Base-by-base conservation (phyloP, 257 asterid genomes). In the Nicotiana attenuata region DNA sequence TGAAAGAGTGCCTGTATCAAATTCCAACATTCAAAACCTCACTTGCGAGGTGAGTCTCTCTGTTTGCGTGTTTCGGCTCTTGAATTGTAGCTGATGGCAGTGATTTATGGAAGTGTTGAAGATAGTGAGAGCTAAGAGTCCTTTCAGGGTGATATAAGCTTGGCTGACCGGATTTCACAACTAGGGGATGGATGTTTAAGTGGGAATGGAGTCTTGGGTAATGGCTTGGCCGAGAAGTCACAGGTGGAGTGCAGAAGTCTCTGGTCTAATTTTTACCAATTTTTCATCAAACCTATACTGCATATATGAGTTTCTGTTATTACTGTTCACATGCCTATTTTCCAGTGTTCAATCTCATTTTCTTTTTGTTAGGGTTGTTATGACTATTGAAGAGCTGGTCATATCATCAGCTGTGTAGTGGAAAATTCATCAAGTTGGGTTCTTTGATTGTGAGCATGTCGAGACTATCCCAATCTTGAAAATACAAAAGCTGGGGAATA, bases 61-160 rank as follows among this genome's bases (percentile, higher is more conserved):
- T 64, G 83, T 80, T 47, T 24, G 60, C 26, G 57, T 61, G 82
- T 63, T 64, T 20, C 17, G 50, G 50, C 24, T 52, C 75, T 35
- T 35, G 63, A 38, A 8, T 29, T 65, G 83, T 64, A 55, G 29
- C 64, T 50, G 75, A 41, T n/a, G 56, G 41, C 26, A 53, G 38
- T 53, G 28, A 80, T 80, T 38, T 80, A 38, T 80, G 76, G 47
- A 67, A 63, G 22, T 80, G 69, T 59, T 31, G 60, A 80, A 64
- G 61, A 19, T 65, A 65, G 77, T 65, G 60, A 41, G 77, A 80
- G 61, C 41, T 26, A 80, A 28, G 83, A 64, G 65, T 65, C 77
- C 77, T 80, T 80, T 67, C 83, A 80, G 83, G 83, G 83, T 80
- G 63, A 50, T 80, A 24, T 50, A 50, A 80, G 83, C 83, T 65